Conservation (phyloP, 352 stramenopile species). For the Salisapilia sapeloensis region DNA sequence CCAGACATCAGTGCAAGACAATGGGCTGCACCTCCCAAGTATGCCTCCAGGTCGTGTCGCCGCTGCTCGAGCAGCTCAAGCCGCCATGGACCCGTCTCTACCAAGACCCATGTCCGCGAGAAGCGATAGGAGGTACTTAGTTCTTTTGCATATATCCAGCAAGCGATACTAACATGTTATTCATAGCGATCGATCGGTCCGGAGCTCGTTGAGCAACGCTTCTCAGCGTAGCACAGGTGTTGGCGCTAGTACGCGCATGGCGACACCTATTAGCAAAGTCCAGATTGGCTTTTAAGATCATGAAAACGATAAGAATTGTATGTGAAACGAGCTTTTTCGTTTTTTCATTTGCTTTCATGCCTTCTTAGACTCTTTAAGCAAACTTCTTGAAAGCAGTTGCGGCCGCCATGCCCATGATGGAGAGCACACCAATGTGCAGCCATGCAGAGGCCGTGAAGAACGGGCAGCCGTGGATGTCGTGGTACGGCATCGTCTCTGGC, state of each 20-base stretch:
- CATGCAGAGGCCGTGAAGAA: conserved; percentile 68
- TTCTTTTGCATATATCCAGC: conserved; percentile 1
- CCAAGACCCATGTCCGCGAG: conserved; percentile 38
- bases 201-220: conserved; percentile 26
- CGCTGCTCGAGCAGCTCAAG: conserved; percentile 18
- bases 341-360: conserved; percentile 3
- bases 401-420: conserved; percentile 26
- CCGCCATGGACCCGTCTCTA: conserved; percentile 8
- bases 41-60: conserved; percentile 49
- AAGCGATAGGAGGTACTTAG: conserved; percentile 50
- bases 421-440: conserved; percentile 53
- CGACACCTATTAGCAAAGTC: conserved; percentile 42
- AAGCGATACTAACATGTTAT: not conserved
- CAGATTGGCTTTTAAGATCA: conserved; percentile 29
- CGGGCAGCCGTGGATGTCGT: conserved; percentile 49
- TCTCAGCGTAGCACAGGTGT: conserved; percentile 31
- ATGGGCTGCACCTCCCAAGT: conserved; percentile 60
- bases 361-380: conserved; percentile 6
- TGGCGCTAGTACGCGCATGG: conserved; percentile 25
- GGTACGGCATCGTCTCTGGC: conserved; percentile 48
- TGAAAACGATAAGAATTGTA: not conserved
- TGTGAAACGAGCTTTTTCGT: conserved; percentile 4
- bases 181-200: conserved; percentile 26
- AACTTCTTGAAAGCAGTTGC: conserved; percentile 38
- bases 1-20: conserved; percentile 39